Conservation (phyloP, 306 rosid species). For the Betula pendula region DNA sequence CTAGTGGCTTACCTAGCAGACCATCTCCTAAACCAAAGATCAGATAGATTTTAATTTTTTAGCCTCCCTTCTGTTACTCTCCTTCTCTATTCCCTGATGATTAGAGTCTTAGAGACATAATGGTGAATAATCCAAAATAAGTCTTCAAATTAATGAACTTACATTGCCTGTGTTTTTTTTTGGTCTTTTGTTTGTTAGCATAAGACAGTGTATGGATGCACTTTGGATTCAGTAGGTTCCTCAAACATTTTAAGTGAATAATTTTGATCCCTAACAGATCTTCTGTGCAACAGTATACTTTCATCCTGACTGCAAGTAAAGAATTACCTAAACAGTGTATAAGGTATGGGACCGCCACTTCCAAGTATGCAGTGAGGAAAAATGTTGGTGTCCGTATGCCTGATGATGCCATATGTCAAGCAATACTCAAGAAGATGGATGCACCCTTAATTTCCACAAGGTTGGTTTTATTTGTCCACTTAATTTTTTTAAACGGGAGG, state of each 20-base stretch:
- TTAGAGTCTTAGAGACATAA: not conserved
- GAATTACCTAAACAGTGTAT: slow-evolving; percentile 83
- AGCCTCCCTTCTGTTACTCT: not conserved
- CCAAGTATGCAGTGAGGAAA: slow-evolving; percentile 71
- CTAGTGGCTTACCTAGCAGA: not conserved
- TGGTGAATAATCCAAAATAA: not conserved
- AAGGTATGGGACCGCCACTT: slow-evolving; percentile 66
- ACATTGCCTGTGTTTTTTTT: too few relatives aligned
- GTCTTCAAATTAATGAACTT: not conserved
- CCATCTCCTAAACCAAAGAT: not conserved
- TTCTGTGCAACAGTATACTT: slow-evolving; percentile 77
- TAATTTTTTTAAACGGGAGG: slow-evolving; percentile 1
- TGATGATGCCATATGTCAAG: slow-evolving; percentile 78
- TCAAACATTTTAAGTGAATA: slow-evolving; percentile 8
- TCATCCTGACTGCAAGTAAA: slow-evolving; percentile 89
- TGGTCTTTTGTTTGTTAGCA: not conserved
- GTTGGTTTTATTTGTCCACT: slow-evolving; percentile 40
- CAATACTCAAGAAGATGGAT: slow-evolving; percentile 72
- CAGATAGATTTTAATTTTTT: not conserved
- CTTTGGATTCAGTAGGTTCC: slow-evolving; percentile 14
- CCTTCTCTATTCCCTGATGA: not conserved
- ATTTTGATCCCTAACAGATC: slow-evolving; percentile 25
- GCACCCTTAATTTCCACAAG: slow-evolving; percentile 86
- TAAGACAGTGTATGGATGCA: not conserved
- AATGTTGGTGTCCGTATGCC: slow-evolving; percentile 94